A percentile compares a stretch with the other conserved stretches of the same genome.
These are phyloP conservation scores for Colletotrichum sidae DNA, from an alignment of 2,329 filamentous ascomycete species.

Conservation along the genomic window DNA sequence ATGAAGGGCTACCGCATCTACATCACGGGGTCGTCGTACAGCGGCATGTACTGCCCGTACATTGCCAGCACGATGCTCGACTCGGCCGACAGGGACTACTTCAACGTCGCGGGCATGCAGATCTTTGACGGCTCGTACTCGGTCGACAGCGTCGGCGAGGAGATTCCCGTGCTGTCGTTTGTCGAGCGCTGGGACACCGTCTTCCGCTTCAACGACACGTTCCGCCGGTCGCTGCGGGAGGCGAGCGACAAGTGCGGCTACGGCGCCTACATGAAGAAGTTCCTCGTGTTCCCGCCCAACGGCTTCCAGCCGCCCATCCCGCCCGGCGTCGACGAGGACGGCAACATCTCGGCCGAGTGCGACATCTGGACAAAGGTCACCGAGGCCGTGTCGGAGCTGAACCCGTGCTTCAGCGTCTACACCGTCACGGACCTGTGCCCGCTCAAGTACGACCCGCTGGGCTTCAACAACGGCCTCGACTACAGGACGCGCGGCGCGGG, in stretches of 20 bases:
- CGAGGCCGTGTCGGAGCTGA: conserved; percentile 65
- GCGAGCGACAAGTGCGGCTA: conserved; percentile 71
- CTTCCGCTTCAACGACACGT: conserved; percentile 73
- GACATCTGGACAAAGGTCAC: conserved; percentile 65
- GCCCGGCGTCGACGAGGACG: conserved; percentile 56
- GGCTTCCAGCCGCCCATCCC: conserved; percentile 65
- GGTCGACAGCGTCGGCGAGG: conserved; percentile 55
- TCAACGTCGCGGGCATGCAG: conserved; percentile 74
- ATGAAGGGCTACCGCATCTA: conserved; percentile 77
- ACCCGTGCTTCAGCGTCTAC: conserved; percentile 86
- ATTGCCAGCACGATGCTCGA: conserved; percentile 80
- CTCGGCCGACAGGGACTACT: conserved; percentile 72
- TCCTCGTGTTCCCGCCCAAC: conserved; percentile 76
- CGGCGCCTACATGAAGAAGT: conserved; percentile 67
- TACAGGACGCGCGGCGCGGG: conserved; percentile 72
- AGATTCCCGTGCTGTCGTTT: conserved; percentile 66
- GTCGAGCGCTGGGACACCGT: conserved; percentile 70
- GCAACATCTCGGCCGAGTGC: conserved; percentile 59
- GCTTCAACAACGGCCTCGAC: conserved; percentile 72
- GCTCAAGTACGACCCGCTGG: conserved; percentile 74
- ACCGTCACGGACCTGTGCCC: conserved; percentile 80
- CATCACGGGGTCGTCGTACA: conserved; percentile 79
- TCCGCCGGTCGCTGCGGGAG: conserved; percentile 62
- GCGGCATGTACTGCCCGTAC: conserved; percentile 76
- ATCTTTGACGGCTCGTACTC: conserved; percentile 79